Percentiles rank a stretch among this genome's conserved stretches.
Evolutionary conservation across 1,139 yeast genomes (phyloP).

Genomic region (Taiozyma sp.): DNA sequence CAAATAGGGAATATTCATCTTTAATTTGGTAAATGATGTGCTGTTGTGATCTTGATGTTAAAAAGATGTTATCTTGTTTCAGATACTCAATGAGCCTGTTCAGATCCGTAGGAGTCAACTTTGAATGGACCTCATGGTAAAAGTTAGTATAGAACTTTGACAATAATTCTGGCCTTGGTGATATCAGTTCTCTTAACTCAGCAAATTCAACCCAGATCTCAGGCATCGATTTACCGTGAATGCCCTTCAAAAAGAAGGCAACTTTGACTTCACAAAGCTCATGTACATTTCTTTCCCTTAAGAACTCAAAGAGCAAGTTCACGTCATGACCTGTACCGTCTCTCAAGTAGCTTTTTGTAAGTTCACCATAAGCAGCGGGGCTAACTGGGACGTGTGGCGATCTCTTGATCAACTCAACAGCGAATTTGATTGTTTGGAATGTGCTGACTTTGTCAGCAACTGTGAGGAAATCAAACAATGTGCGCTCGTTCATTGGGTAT

Average conservation of each 20-base stretch:
- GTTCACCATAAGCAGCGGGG: constrained; percentile 13
- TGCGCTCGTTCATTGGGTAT: constrained; percentile 19
- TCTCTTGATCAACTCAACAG: constrained; percentile 15
- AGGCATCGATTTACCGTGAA: constrained; percentile 2
- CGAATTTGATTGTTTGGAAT: constrained; percentile 18
- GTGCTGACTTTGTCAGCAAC: constrained; percentile 15
- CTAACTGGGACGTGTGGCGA: constrained; percentile 17
- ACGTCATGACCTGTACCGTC: constrained; percentile 12
- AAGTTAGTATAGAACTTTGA: constrained; percentile 9
- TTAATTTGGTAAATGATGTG: constrained; percentile 3
- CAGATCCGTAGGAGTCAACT: constrained; percentile 9
- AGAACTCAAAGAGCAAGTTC: constrained; percentile 6
- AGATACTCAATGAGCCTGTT: constrained; percentile 6
- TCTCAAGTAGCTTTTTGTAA: constrained; percentile 11
- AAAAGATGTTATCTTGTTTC: constrained; percentile 7
- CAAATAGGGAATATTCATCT: neutral
- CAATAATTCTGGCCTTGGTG: constrained; percentile 2
- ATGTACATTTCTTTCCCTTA: constrained; percentile 8
- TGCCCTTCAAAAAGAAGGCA: constrained; percentile 10
- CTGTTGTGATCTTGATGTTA: constrained; percentile 2
- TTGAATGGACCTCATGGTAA: constrained; percentile 5
- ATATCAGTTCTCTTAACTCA: constrained; percentile 4
- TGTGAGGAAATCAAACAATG: constrained; percentile 16
- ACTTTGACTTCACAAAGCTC: constrained; percentile 13
- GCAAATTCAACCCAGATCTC: constrained; percentile 9